Conservation (phyloP, 202 grass and related monocot species). For the Carex arenaria region DNA sequence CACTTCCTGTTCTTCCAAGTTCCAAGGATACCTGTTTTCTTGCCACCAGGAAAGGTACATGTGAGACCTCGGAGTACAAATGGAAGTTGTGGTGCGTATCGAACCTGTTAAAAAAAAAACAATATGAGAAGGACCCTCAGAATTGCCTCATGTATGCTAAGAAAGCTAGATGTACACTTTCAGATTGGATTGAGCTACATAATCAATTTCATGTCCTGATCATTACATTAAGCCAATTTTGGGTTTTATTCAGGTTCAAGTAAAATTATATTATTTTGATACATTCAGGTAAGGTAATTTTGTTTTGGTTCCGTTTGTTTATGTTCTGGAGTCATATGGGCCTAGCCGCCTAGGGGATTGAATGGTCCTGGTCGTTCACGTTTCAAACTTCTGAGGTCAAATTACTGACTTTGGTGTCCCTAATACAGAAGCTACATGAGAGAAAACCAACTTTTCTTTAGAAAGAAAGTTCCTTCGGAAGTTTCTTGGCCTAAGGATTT, state of each 20-base stretch:
- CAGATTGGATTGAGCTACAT: background rate
- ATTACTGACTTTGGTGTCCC: too few species aligned
- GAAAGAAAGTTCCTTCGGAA: background rate
- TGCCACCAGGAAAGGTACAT: slow-evolving; percentile 64
- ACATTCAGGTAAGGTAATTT: background rate
- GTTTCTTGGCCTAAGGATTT: background rate
- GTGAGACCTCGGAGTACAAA: slow-evolving; percentile 85
- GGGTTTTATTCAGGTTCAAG: background rate
- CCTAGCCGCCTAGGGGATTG: background rate
- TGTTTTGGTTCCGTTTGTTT: background rate
- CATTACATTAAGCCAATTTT: background rate
- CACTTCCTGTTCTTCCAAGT: slow-evolving; percentile 93
- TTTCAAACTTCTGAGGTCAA: too few species aligned
- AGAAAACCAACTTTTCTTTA: too few species aligned
- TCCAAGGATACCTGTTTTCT: slow-evolving; percentile 93
- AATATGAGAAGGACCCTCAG: background rate
- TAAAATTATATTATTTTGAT: background rate
- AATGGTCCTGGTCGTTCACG: background rate
- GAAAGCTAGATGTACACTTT: background rate
- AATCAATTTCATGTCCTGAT: background rate
- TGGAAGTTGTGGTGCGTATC: slow-evolving; percentile 70
- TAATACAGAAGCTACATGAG: too few species aligned
- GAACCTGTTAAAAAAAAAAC: slow-evolving; percentile 53
- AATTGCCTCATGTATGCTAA: background rate
- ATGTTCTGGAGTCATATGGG: background rate